Conservation (phyloP, 2,329 filamentous ascomycete genomes). For the Simplicillium aogashimaense region DNA sequence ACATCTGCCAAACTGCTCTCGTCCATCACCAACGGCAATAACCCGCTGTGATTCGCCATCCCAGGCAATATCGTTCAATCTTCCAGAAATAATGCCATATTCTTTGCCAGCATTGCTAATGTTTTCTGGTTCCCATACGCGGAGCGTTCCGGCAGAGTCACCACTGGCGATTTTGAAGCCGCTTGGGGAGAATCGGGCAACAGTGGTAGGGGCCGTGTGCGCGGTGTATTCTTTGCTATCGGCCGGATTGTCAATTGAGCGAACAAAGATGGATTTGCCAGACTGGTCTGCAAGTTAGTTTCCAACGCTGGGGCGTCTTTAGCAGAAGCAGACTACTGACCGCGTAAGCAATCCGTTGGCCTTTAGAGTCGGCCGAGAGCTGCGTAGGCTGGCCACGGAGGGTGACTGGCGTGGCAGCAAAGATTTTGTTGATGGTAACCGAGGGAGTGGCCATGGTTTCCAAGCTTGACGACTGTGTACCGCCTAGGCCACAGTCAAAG, state of each 20-base stretch:
- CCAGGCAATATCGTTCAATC: constrained; percentile 95
- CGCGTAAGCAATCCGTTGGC: constrained; percentile 86
- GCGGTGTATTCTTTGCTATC: constrained; percentile 82
- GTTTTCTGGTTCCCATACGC: constrained; percentile 87
- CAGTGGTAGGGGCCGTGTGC: constrained; percentile 80
- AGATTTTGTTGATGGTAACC: constrained; percentile 56
- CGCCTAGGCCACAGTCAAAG: no score
- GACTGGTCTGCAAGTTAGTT: constrained; percentile 44
- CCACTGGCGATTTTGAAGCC: constrained; percentile 93
- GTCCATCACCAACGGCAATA: constrained; percentile 91
- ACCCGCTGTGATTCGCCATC: constrained; percentile 94
- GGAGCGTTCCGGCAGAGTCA: constrained; percentile 73
- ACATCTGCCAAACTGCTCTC: constrained; percentile 86
- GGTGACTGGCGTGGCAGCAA: constrained; percentile 77
- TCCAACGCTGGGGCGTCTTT: not conserved
- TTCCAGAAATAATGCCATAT: constrained; percentile 87
- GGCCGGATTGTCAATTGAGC: constrained; percentile 83
- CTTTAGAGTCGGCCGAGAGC: constrained; percentile 79
- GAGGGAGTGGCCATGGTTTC: constrained; percentile 27
- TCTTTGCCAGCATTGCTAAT: constrained; percentile 83
- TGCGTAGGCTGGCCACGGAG: constrained; percentile 80
- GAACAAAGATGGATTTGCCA: constrained; percentile 92
- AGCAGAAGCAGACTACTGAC: constrained; percentile 38
- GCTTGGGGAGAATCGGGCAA: constrained; percentile 87
- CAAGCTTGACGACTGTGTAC: no score